A percentile compares a stretch with the other conserved stretches of the same genome.
Conservation (phyloP, 352 stramenopile species). For the Phytophthora capsici region DNA sequence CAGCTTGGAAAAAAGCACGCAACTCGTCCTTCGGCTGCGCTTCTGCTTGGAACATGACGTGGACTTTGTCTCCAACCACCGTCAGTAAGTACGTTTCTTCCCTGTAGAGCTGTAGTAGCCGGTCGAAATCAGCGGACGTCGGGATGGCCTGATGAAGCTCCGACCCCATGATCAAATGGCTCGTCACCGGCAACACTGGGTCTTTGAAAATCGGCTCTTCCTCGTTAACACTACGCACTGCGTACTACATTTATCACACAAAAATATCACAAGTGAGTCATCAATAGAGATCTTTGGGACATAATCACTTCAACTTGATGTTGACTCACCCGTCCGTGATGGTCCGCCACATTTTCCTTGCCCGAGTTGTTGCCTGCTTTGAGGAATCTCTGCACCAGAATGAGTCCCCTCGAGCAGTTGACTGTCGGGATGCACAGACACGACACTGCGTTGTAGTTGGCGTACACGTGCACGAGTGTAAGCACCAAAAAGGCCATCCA, state of each 20-base stretch:
- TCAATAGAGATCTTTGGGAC: no score
- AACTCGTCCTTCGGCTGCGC: constrained; percentile 66
- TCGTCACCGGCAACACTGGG: constrained; percentile 51
- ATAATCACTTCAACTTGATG: constrained; percentile 26
- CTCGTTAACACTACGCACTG: constrained; percentile 67
- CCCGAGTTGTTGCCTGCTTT: constrained; percentile 7
- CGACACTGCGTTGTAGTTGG: constrained; percentile 94
- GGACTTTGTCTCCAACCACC: constrained; percentile 36
- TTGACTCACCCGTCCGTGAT: constrained; percentile 33
- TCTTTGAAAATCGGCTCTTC: constrained; percentile 64
- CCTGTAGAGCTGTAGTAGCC: constrained; percentile 56
- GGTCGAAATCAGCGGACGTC: constrained; percentile 49
- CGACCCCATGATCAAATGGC: constrained; percentile 63
- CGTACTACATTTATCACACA: constrained; percentile 39
- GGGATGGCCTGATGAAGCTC: constrained; percentile 51
- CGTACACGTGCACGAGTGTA: constrained; percentile 93
- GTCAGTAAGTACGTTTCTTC: constrained; percentile 70
- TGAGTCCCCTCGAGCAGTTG: constrained; percentile 71
- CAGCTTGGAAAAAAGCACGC: constrained; percentile 75
- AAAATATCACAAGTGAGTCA: background rate
- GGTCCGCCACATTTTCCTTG: constrained; percentile 39
- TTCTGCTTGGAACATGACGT: constrained; percentile 64
- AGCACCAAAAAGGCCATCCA: constrained; percentile 94
- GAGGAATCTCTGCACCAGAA: constrained; percentile 69
- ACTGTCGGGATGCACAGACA: constrained; percentile 90